Evolutionary conservation across 2,329 filamentous ascomycete species (phyloP).

Genomic region (Ceratocystis variospora): DNA sequence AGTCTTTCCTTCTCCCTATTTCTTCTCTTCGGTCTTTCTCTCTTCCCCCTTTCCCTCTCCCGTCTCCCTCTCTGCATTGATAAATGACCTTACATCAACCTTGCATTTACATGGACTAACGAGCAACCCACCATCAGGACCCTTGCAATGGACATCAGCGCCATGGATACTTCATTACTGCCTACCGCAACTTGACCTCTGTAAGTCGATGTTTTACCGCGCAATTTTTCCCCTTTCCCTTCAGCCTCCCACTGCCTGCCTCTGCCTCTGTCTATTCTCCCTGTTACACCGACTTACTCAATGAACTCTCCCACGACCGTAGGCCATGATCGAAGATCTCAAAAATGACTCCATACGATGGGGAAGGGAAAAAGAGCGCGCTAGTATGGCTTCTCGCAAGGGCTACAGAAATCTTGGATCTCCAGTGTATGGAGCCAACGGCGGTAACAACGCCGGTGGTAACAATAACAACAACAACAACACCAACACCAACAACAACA

Average conservation of each 20-base stretch:
- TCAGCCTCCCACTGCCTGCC: background rate
- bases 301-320: background rate
- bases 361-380: slow-evolving; percentile 47
- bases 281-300: background rate
- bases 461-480: background rate
- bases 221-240: background rate
- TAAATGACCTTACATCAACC: background rate
- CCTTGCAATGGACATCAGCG: slow-evolving; percentile 45
- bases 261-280: slow-evolving; percentile 5
- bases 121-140: slow-evolving; percentile 30
- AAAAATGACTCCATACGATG: slow-evolving; percentile 49
- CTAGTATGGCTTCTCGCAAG: slow-evolving; percentile 13
- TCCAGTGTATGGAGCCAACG: slow-evolving; percentile 6
- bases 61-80: background rate
- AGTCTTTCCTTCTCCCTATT: no score
- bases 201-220: slow-evolving; percentile 35
- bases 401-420: slow-evolving; percentile 11
- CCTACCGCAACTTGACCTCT: slow-evolving; percentile 64
- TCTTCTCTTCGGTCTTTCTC: background rate
- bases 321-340: slow-evolving; percentile 51
- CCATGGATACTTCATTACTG: slow-evolving; percentile 63
- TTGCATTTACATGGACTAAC: slow-evolving; percentile 2
- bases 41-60: background rate
- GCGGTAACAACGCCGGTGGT: background rate
- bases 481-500: background rate